Conservation (phyloP, 2,329 filamentous ascomycete species). For the Ophiostoma sp. region DNA sequence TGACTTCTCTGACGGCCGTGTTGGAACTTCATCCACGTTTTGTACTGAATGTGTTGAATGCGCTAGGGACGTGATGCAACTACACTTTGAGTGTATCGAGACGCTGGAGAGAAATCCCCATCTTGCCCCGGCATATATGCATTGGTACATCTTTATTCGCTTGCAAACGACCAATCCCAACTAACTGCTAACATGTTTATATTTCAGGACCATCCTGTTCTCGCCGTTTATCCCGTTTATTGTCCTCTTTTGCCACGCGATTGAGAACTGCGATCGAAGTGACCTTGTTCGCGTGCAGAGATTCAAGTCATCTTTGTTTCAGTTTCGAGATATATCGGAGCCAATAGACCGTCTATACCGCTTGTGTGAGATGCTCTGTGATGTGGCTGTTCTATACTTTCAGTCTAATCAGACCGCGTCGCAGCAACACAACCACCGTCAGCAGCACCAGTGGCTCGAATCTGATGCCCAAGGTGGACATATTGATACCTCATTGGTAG, state of each 20-base stretch:
- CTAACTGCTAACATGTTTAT: not conserved
- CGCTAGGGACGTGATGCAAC: not conserved
- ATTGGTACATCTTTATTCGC: not conserved
- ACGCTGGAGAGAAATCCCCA: not conserved
- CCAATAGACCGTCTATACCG: not conserved
- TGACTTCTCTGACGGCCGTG: not conserved
- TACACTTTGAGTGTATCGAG: not conserved
- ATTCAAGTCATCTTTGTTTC: not conserved
- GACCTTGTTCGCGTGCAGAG: not conserved
- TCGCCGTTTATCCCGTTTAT: constrained; percentile 5
- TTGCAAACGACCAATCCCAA: not conserved
- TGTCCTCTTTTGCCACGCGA: constrained; percentile 2
- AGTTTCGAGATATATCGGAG: not conserved
- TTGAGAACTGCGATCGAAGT: not conserved
- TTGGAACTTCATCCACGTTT: not conserved
- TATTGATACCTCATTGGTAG: not conserved
- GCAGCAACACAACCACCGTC: not conserved
- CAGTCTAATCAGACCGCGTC: not conserved
- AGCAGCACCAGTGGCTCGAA: not conserved
- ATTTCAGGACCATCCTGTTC: not conserved
- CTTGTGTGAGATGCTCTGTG: not conserved
- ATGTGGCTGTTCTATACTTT: not conserved
- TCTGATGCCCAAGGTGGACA: not conserved
- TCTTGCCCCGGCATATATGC: constrained; percentile 3
- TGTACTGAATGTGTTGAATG: not conserved